Conservation (phyloP, 306 rosid genomes). For the Ammopiptanthus mongolicus region DNA sequence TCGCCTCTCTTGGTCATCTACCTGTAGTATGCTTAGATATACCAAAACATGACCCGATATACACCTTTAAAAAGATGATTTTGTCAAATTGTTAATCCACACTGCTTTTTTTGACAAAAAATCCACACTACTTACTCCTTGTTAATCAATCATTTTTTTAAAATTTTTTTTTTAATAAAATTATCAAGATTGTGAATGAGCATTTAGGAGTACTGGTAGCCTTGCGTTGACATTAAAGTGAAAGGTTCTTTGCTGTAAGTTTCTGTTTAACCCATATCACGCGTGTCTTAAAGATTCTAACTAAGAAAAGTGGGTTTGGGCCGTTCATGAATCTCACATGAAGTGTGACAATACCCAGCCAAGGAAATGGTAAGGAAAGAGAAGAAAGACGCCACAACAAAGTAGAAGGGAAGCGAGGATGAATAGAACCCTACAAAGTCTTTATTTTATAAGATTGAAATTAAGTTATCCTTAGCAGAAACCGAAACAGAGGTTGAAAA, state of each 20-base stretch:
- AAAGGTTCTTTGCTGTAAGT: not conserved
- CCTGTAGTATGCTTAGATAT: not conserved
- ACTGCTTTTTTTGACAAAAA: too few relatives aligned
- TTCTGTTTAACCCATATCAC: not conserved
- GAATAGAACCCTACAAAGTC: not conserved
- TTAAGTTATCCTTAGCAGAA: not conserved
- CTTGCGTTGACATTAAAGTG: too few relatives aligned
- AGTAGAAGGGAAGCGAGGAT: not conserved
- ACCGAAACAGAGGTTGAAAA: not conserved
- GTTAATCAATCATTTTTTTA: too few relatives aligned
- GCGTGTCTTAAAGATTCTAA: not conserved
- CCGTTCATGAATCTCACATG: not conserved
- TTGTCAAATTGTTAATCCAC: too few relatives aligned
- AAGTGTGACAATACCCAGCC: not conserved
- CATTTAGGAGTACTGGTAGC: too few relatives aligned
- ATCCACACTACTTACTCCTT: too few relatives aligned
- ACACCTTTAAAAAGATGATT: too few relatives aligned
- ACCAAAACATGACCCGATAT: not conserved
- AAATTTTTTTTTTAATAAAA: too few relatives aligned
- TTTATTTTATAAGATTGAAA: not conserved
- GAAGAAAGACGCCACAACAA: not conserved
- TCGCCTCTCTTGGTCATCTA: not conserved
- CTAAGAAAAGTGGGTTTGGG: not conserved
- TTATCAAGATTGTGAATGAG: too few relatives aligned
- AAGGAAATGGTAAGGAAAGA: not conserved